Evolutionary conservation across 1,284 basidiomycete genomes (phyloP), one percentile per base, ranked within the genome.

Genomic region (Athelia sp.): DNA sequence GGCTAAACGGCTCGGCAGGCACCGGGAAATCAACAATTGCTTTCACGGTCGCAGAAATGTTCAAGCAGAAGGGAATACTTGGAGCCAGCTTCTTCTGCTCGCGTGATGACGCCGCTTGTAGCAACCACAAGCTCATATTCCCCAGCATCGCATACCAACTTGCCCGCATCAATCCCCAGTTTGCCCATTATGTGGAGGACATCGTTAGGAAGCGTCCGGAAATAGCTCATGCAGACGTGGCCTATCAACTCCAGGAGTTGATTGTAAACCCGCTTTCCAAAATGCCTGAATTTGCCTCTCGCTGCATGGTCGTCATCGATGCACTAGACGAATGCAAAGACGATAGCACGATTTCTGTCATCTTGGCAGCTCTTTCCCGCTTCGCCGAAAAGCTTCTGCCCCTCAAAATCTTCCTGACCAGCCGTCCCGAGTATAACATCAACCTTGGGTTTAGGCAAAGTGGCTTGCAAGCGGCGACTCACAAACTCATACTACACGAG

Each of bases 41-140:
- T 10, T 22, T 18, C 11, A 23, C 43, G 10, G 43, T 44, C 15
- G 43, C 43, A 9, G 23, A 44, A 26, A 26, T 8, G 4, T 26
- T 21, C 18, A 6, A 26, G 8, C 4, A 22, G 11, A 22, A 21
- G 43, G 24, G 24, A 9, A 22, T 44, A 4, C 43, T 44, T 11
- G 43, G 43, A 18, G 43, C 43, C 15, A 44, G 43, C 43, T 44
- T 44, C 24, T 44, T 44, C 43, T 44, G 43, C n/a, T 23, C 21
- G 15, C 43, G 43, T n/a, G 18, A 44, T 26, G 43, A 44, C 22
- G 43, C 18, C 21, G 43, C 4, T 4, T n/a, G 43, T 22, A 44
- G 43, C 23, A 44, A 44, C 24, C 4, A 15, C 43, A 44, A 44
- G 19, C 43, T 22, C 18, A 22, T 44, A 9, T 44, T 44, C 23